Conservation (phyloP, 192 early-diverging fungal genomes). For the Coemansia sp. region DNA sequence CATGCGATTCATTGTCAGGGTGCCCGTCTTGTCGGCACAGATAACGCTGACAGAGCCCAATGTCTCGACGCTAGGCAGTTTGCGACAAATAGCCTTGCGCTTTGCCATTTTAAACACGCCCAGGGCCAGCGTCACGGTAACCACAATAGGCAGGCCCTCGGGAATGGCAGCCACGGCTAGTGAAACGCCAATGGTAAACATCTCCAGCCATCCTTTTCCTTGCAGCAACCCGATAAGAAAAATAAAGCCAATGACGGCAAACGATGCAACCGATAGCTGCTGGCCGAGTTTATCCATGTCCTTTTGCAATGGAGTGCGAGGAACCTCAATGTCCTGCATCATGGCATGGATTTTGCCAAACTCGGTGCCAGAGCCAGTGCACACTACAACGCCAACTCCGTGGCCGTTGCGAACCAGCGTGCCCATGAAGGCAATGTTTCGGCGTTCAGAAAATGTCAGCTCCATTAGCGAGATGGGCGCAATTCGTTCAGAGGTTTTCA, state of each 20-base stretch:
- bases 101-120: conserved; percentile 91
- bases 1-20: conserved; percentile 94
- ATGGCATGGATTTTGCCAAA: conserved; percentile 91
- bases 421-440: conserved; percentile 95
- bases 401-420: conserved; percentile 85
- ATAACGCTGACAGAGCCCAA: conserved; percentile 92
- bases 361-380: conserved; percentile 84
- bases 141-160: conserved; percentile 94
- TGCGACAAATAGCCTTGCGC: conserved; percentile 89
- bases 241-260: conserved; percentile 70
- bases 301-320: conserved; percentile 86
- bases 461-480: conserved; percentile 26
- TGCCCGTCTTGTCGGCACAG: conserved; percentile 96
- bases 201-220: conserved; percentile 85
- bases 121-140: conserved; percentile 88
- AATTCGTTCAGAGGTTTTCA: conserved; percentile 60
- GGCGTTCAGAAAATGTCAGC: conserved; percentile 39
- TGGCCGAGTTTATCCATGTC: conserved; percentile 86
- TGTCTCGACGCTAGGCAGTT: conserved; percentile 90
- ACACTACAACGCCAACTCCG: conserved; percentile 86
- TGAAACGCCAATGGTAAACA: conserved; percentile 89
- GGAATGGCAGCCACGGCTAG: conserved; percentile 98
- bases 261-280: conserved; percentile 66
- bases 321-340: conserved; percentile 88
- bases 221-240: conserved; percentile 83